Percentiles rank a stretch among this genome's conserved stretches.
phyloP scores from a whole-genome alignment of 1,139 yeast species.

The Kodamaea plutei region DNA sequence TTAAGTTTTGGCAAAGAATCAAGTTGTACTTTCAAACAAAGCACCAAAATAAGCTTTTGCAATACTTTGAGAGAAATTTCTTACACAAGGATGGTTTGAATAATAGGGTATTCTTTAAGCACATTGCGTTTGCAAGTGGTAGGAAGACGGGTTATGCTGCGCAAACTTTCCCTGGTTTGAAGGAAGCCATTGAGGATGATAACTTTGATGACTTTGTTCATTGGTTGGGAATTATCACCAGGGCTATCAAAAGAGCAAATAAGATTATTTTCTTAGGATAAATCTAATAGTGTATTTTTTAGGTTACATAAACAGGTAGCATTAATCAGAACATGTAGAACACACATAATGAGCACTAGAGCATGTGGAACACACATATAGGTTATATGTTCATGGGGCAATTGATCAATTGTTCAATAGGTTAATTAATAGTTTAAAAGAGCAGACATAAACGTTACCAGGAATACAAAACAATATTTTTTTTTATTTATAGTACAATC shows the following conservation, averaged over 20 bases:
- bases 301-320: no score
- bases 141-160: constrained; percentile 85
- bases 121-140: constrained; percentile 79
- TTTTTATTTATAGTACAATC: no score
- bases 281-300: no score
- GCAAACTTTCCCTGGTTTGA: constrained; percentile 72
- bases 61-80: constrained; percentile 65
- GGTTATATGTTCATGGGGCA: no score
- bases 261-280: not conserved
- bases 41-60: constrained; percentile 41
- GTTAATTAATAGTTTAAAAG: no score
- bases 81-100: constrained; percentile 59
- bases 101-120: constrained; percentile 80
- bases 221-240: constrained; percentile 53
- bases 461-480: no score
- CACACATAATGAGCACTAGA: no score
- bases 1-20: constrained; percentile 40
- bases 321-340: no score
- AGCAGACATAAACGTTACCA: no score
- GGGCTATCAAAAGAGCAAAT: constrained; percentile 29
- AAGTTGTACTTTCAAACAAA: constrained; percentile 30
- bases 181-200: constrained; percentile 73
- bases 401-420: no score
- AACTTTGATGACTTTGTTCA: constrained; percentile 49
- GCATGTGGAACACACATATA: no score